Base-by-base conservation (phyloP, 208 protist species). In the Acanthamoeba rhysodes region DNA sequence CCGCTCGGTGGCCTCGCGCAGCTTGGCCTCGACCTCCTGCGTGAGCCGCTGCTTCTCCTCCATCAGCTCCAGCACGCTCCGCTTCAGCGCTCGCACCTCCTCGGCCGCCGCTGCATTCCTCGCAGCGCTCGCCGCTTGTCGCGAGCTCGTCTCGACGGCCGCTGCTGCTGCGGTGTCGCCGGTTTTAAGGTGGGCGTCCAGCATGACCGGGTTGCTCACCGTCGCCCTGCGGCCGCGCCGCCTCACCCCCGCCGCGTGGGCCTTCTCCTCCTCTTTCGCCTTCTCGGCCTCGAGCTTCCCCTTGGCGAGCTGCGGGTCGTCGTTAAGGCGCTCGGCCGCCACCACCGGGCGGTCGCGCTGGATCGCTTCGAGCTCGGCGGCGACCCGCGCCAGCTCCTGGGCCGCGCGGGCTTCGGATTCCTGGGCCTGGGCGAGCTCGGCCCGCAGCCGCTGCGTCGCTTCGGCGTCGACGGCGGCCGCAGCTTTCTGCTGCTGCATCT, bases 1-100 rank as follows among this genome's bases (percentile, higher is more conserved):
- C 12, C 12, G 2, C 59, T 72, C 66, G 72, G 18, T 82, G 72
- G 72, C 41, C 37, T 82, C 72, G 20, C 32, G 32, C 34, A 82
- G 72, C 37, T 82, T 82, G 41, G 72, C 72, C 72, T 82, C 72
- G 20, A 50, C 37, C 72, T 82, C 72, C 72, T 50, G 72, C 20
- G 72, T 50, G 12, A 82, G 41, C 16, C 72, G 72, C 20, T 41
- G 22, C 41, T 50, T 41, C 41, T 82, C 72, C 41, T 48, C 72
- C 37, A 50, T 82, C 72, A 82, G 41, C 41, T 82, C 72, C 7
- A 27, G 6, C 72, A 82, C 32, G 41, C 37, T 82, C 37, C 9
- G 72, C 72, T 82, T 82, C 29, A 82, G 37, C 72, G 72, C 72
- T 0, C 10, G 37, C 22, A 82, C 37, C 32, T 82, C 72, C 59